Evolutionary conservation across 2,329 filamentous ascomycete genomes (phyloP), one percentile per base, ranked within the genome.

Genomic region (Ophioceras dolichostomum): DNA sequence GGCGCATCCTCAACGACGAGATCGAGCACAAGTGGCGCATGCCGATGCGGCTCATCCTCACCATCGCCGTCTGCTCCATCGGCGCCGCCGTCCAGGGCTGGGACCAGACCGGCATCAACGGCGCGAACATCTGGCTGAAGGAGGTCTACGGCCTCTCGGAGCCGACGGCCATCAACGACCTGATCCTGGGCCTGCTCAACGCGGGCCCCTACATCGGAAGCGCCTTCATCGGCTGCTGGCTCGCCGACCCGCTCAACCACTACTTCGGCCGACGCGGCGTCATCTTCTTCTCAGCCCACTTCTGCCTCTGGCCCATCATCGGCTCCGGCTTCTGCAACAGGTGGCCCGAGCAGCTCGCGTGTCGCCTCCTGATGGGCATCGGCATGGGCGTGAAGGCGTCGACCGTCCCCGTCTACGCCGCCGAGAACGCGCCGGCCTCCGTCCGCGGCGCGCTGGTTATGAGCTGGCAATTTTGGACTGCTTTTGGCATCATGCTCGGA

Each of bases 391-490:
- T 79, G 13, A 87, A 87, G 52, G 76, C 76, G 16, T 74, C 75
- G 0, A 79, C 73, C 34, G 79, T 85, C 2, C 83, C 83, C 0
- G 77, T 88, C 20, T 88, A 83, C 47, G 77, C 80, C 0, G 82
- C 83, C 2, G 83, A 88, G 55, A 83, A 75, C 39, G 72, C 77
- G 0, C 82, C 82, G 0, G 76, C 80, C 2, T 55, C 65, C 2
- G 78, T 86, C 38, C 73, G 82, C 51, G 81, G 82, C 44, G 82
- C 79, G 7, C 64, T 91, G 14, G 82, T 88, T 44, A 89, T 89
- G 83, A 78, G 77, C 43, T 89, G 83, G 83, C 79, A 52, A 50
- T 43, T 47, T 48, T 48, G 29, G 30, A 35, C 31, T 5, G 29
- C 39, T 16, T 81, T 60, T 38, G 59, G 63, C 34, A 67, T 67